Percentiles rank a stretch among this genome's conserved stretches.
Conservation (phyloP, 306 rosid genomes). For the Vachellia pachyceras region DNA sequence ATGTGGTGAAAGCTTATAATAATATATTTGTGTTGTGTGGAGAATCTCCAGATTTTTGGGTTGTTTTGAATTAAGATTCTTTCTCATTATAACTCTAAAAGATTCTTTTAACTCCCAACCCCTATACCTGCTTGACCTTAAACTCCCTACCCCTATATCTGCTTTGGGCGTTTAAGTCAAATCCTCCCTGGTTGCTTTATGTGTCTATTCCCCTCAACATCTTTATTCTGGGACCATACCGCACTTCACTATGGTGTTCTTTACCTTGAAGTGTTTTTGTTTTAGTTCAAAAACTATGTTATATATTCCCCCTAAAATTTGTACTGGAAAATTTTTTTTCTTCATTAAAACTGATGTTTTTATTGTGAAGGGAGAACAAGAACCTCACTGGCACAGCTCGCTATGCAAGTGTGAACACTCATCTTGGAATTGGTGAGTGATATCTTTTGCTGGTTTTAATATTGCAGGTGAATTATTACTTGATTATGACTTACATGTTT, state of each 20-base stretch:
- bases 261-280: constrained; percentile 24
- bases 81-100: not conserved
- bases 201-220: constrained; percentile 9
- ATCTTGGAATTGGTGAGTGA: constrained; percentile 95
- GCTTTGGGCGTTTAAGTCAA: not conserved
- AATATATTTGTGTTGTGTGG: not conserved
- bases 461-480: not conserved
- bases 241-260: not conserved
- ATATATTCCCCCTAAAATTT: not conserved
- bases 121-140: too few species aligned
- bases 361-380: constrained; percentile 86
- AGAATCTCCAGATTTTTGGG: not conserved
- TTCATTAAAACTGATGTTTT: constrained; percentile 4
- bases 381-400: constrained; percentile 99
- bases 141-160: too few species aligned
- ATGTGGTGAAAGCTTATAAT: not conserved
- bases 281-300: constrained; percentile 2
- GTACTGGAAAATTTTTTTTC: not conserved
- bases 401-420: constrained; percentile 99
- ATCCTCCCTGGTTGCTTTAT: not conserved
- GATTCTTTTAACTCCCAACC: not conserved
- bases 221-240: constrained; percentile 9
- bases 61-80: not conserved
- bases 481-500: constrained; percentile 8
- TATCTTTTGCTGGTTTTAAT: constrained; percentile 33